Base-by-base conservation (phyloP, 805 yeast species). In the Myxozyma mucilagina region DNA sequence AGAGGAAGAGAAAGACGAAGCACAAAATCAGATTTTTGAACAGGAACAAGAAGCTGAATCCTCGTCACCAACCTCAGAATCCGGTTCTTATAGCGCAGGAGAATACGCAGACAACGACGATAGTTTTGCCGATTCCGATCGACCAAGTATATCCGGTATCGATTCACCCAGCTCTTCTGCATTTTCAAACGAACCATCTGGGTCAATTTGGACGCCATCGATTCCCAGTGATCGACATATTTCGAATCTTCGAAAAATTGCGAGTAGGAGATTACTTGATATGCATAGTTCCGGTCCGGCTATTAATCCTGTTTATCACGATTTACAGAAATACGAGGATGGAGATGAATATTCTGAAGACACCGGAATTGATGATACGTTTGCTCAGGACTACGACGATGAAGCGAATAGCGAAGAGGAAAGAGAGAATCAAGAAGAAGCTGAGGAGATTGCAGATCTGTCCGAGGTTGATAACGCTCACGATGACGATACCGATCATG, bases 151-250 rank as follows among this genome's bases (percentile, higher is more conserved):
- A 11, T 14, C 18, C 34, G 16, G 14, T n/a, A 20, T 18, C 3
- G 54, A 39, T n/a, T 14, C 38, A 13, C 31, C 29, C 34, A 41
- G 18, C 14, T 54, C 53, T 31, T 32, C 45, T 47, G 49, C 44
- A 35, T 14, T 47, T 18, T 47, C 39, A 13, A 43, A 36, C n/a
- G 42, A 36, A 32, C 32, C 53, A 8, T 36, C 48, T 7, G 50
- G 51, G 16, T 53, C 61, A 16, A 32, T 53, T 34, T 53, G 61
- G 61, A 57, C 60, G 1, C 60, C 60, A 2, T 50, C 53, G 13
- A 57, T 57, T 32, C 60, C 60, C 14, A 14, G 39, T 18, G 49
- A 47, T 38, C 31, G 34, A 41, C 44, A 43, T 32, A 39, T 55
- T 18, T 8, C 53, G 18, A 11, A 4, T 18, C 16, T 35, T 14